These are phyloP conservation scores for Paramecium sonneborni DNA, from an alignment of 73 alveolate genomes.

Conservation along the genomic window DNA sequence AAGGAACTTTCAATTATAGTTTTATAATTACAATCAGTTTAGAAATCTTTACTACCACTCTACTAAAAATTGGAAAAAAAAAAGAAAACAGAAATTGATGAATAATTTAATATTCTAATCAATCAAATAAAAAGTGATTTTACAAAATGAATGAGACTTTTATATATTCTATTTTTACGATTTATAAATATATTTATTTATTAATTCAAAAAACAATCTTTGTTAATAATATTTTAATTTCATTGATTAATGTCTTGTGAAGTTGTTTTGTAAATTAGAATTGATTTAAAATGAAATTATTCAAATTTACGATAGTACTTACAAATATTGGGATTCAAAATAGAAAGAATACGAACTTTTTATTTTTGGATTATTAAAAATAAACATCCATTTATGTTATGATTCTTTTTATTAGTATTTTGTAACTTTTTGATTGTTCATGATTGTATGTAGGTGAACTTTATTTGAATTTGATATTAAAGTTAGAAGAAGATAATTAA, in stretches of 20 bases:
- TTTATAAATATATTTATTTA: too few relatives aligned
- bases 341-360: too few relatives aligned
- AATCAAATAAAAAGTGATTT: not conserved
- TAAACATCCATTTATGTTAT: not conserved
- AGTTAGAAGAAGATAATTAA: not conserved
- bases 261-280: too few relatives aligned
- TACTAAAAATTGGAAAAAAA: not conserved
- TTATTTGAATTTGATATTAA: not conserved
- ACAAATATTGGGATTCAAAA: too few relatives aligned
- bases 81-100: not conserved
- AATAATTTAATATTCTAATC: not conserved
- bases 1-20: not conserved
- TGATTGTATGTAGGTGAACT: not conserved
- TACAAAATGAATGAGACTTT: not conserved
- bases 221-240: not conserved
- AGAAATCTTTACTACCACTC: not conserved
- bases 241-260: too few relatives aligned
- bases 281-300: too few relatives aligned
- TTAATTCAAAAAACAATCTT: not conserved
- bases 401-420: not conserved
- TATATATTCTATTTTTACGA: too few relatives aligned
- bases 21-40: not conserved
- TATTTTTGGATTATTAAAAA: too few relatives aligned
- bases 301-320: too few relatives aligned
- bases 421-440: not conserved